These are phyloP conservation scores for Evansstolkia leycettana DNA, from an alignment of 495 filamentous ascomycete species.

Conservation along the genomic window DNA sequence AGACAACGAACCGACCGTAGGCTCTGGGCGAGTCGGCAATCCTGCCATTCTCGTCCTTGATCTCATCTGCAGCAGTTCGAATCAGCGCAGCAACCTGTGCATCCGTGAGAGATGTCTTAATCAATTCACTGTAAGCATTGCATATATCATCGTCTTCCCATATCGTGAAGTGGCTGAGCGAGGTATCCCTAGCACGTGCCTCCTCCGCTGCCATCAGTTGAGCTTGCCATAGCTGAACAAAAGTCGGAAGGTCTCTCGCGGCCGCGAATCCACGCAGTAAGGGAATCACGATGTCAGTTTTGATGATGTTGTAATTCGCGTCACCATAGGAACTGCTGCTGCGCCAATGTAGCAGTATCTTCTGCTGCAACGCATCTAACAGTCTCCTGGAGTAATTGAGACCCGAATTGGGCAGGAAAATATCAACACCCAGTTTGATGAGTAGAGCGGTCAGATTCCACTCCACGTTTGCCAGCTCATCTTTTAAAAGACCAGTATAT, in stretches of 20 bases:
- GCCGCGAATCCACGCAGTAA: constrained; percentile 50
- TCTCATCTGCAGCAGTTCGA: constrained; percentile 17
- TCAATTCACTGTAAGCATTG: constrained; percentile 22
- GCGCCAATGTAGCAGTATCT: constrained; percentile 27
- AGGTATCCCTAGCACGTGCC: constrained; percentile 15
- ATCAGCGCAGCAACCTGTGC: constrained; percentile 20
- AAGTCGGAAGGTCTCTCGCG: constrained; percentile 52
- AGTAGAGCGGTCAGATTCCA: constrained; percentile 52
- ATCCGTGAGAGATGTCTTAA: constrained; percentile 23
- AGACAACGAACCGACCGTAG: constrained; percentile 26
- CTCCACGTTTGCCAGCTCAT: constrained; percentile 28
- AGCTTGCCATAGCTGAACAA: constrained; percentile 53
- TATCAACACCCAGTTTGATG: constrained; percentile 53
- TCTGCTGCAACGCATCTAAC: constrained; percentile 29
- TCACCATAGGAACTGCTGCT: constrained; percentile 3
- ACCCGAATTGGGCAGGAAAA: constrained; percentile 49
- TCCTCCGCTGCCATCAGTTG: constrained; percentile 41
- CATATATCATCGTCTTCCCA: constrained; percentile 57
- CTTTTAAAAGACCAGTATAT: constrained; percentile 30
- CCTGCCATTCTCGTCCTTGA: constrained; percentile 16
- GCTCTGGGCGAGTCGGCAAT: constrained; percentile 17
- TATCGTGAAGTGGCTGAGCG: constrained; percentile 20
- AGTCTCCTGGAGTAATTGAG: constrained; percentile 26
- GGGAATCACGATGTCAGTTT: constrained; percentile 36
- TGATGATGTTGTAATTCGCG: constrained; percentile 19